Percentiles rank a stretch among this genome's conserved stretches.
Conservation (phyloP, 1,284 basidiomycete genomes). For the Pterula multifida region DNA sequence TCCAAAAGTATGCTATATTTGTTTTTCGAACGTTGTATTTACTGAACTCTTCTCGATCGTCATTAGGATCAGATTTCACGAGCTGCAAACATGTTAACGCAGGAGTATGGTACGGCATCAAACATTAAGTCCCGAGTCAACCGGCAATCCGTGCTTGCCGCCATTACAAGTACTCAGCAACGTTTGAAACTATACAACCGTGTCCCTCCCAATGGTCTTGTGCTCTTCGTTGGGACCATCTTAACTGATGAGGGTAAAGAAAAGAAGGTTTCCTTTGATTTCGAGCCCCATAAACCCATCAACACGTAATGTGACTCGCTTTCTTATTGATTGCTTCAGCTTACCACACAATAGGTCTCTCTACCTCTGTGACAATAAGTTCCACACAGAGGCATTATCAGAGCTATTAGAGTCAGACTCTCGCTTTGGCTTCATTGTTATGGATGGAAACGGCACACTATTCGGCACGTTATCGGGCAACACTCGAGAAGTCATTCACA, state of each 20-base stretch:
- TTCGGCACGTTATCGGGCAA: constrained; percentile 96
- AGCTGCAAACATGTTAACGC: constrained; percentile 90
- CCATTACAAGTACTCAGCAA: constrained; percentile 99
- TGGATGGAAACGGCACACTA: constrained; percentile 96
- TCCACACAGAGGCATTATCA: constrained; percentile 95
- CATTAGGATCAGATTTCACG: constrained; percentile 89
- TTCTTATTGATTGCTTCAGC: too few relatives aligned
- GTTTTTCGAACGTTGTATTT: constrained; percentile 9
- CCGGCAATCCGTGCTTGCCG: constrained; percentile 92
- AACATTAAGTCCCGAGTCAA: constrained; percentile 99
- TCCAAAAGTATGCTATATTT: constrained; percentile 57
- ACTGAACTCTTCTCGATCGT: constrained; percentile 8
- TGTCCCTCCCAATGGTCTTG: constrained; percentile 93
- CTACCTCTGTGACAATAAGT: constrained; percentile 99
- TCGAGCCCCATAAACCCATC: constrained; percentile 97
- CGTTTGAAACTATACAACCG: constrained; percentile 93
- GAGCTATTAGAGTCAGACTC: constrained; percentile 97
- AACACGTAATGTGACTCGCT: constrained; percentile 58
- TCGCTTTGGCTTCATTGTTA: constrained; percentile 98
- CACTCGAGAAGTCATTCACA: constrained; percentile 94
- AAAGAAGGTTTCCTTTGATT: constrained; percentile 96
- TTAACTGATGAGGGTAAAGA: constrained; percentile 98
- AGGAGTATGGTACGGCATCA: constrained; percentile 95
- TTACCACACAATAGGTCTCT: constrained; percentile 57
- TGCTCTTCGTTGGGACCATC: constrained; percentile 96